Evolutionary conservation across 805 yeast species (phyloP).

Genomic region (Candida chilensis): DNA sequence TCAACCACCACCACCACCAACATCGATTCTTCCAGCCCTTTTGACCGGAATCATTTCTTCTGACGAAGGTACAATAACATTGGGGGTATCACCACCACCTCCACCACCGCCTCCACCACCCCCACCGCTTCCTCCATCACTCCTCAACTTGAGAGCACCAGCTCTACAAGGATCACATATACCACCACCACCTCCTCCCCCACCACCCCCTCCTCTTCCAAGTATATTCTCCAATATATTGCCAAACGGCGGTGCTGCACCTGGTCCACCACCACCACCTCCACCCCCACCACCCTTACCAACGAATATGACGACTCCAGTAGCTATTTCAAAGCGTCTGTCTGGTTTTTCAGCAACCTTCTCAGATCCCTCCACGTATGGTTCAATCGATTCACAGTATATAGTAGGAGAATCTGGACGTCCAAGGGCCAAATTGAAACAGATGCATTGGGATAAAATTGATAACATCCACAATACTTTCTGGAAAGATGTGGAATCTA

Average conservation of each 20-base stretch:
- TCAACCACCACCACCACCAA: slow-evolving; percentile 1
- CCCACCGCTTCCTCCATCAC: slow-evolving; percentile 9
- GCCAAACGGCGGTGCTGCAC: not conserved
- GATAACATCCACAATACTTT: slow-evolving; percentile 80
- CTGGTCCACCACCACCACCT: slow-evolving; percentile 4
- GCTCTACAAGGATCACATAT: too few species aligned
- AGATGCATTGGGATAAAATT: slow-evolving; percentile 93
- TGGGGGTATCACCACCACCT: slow-evolving; percentile 1
- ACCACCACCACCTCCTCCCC: slow-evolving; percentile 4
- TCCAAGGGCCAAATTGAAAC: slow-evolving; percentile 77
- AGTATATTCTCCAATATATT: not conserved
- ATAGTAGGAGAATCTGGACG: slow-evolving; percentile 14
- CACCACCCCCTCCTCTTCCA: slow-evolving; percentile 7
- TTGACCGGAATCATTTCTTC: too few species aligned
- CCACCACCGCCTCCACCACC: slow-evolving; percentile 6
- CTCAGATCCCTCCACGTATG: slow-evolving; percentile 7
- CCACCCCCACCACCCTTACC: slow-evolving; percentile 9
- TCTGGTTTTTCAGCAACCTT: too few species aligned
- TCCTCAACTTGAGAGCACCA: too few species aligned
- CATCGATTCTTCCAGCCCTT: too few species aligned
- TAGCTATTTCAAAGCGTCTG: too few species aligned
- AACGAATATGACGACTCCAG: slow-evolving; percentile 1
- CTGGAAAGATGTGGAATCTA: slow-evolving; percentile 66
- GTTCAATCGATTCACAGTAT: not conserved
- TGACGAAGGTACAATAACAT: too few species aligned